Evolutionary conservation across 2,329 filamentous ascomycete genomes (phyloP).

Genomic region (Dendryphion nanum): DNA sequence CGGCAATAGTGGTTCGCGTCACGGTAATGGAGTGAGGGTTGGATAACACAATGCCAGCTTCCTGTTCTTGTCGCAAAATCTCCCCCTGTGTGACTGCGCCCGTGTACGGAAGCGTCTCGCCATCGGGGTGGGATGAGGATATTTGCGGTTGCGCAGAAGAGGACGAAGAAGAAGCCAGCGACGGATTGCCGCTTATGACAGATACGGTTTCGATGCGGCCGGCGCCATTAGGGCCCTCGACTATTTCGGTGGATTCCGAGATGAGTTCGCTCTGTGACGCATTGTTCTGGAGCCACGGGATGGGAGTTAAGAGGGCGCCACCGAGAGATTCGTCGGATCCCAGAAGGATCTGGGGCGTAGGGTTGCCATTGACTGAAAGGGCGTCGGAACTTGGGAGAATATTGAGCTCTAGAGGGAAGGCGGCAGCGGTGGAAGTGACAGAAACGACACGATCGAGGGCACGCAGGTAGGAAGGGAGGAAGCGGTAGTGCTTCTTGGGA

Average conservation of each 20-base stretch:
- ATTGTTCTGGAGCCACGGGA: slow-evolving; percentile 71
- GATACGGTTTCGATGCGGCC: slow-evolving; percentile 80
- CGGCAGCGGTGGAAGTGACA: slow-evolving; percentile 77
- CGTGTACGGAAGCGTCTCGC: slow-evolving; percentile 36
- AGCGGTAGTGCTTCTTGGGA: slow-evolving; percentile 77
- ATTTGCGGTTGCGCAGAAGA: slow-evolving; percentile 20
- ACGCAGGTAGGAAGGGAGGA: slow-evolving; percentile 80
- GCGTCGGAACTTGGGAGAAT: slow-evolving; percentile 49
- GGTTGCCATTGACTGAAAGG: slow-evolving; percentile 62
- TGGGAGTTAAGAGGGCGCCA: slow-evolving; percentile 87
- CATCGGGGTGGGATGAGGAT: slow-evolving; percentile 32
- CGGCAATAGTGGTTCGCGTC: slow-evolving; percentile 24
- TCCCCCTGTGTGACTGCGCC: slow-evolving; percentile 69
- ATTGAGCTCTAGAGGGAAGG: slow-evolving; percentile 77
- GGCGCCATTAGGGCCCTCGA: slow-evolving; percentile 76
- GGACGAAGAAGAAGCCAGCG: slow-evolving; percentile 4
- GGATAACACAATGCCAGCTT: slow-evolving; percentile 71
- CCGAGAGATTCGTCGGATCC: slow-evolving; percentile 88
- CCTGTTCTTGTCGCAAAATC: slow-evolving; percentile 80
- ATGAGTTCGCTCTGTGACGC: slow-evolving; percentile 60
- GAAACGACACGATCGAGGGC: slow-evolving; percentile 88
- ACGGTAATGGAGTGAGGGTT: slow-evolving; percentile 33
- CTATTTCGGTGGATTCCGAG: slow-evolving; percentile 75
- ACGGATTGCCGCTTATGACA: slow-evolving; percentile 51
- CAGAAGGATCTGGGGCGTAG: slow-evolving; percentile 45